Conservation (phyloP, 495 filamentous ascomycete species). For the Sphaerosporella brunnea region DNA sequence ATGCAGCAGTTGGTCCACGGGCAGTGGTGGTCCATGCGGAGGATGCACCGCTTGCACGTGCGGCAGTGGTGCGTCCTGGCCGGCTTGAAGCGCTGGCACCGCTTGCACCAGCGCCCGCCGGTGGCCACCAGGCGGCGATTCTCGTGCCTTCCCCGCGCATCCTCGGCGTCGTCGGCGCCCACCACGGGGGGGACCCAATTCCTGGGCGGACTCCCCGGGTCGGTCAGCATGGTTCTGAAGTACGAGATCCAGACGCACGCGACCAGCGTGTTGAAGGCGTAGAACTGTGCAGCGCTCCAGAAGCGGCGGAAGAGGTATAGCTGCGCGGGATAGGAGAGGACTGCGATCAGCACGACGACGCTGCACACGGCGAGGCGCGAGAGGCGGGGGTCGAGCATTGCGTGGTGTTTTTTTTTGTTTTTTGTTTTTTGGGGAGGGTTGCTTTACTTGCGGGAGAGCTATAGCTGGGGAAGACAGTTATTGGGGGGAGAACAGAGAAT, state of each 20-base stretch:
- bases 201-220: constrained; percentile 42
- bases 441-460: no score
- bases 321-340: constrained; percentile 73
- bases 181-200: constrained; percentile 5
- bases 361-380: constrained; percentile 20
- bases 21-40: constrained; percentile 98
- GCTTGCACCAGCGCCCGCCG: constrained; percentile 54
- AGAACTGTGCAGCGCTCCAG: constrained; percentile 41
- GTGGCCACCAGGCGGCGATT: constrained; percentile 28
- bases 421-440: no score
- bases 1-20: constrained; percentile 93
- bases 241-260: constrained; percentile 64
- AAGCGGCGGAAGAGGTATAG: constrained; percentile 59
- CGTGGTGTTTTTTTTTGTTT: no score
- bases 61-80: constrained; percentile 85
- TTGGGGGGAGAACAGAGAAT: no score
- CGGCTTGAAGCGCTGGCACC: constrained; percentile 67
- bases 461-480: no score
- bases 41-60: constrained; percentile 71
- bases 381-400: constrained; percentile 22
- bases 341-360: constrained; percentile 26
- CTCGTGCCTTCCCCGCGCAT: constrained; percentile 14
- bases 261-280: constrained; percentile 59
- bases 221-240: constrained; percentile 52
- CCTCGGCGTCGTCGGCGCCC: constrained; percentile 22